These are phyloP conservation scores for Polygonum maritimum DNA, from an alignment of 148 eudicot species.

Conservation along the genomic window DNA sequence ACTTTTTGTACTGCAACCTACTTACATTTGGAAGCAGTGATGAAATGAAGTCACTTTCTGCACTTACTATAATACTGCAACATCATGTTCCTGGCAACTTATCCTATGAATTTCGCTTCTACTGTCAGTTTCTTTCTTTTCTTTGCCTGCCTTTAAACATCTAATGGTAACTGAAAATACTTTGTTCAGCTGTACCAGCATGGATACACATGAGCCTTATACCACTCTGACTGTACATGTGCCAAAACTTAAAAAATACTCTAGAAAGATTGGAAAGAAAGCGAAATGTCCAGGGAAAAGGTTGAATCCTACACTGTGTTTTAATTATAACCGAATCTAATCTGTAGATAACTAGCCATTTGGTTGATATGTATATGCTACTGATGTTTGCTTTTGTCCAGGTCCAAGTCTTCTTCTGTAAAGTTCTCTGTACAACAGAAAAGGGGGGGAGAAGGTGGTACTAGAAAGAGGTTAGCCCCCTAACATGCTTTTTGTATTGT, in stretches of 20 bases:
- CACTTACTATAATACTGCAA: background rate
- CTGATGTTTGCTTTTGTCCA: slow-evolving; percentile 17
- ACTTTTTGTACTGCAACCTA: background rate
- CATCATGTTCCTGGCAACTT: background rate
- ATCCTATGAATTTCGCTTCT: background rate
- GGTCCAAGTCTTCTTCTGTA: slow-evolving; percentile 30
- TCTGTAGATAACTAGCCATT: no score
- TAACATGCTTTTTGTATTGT: background rate
- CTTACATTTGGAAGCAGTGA: background rate
- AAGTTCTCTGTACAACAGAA: slow-evolving; percentile 19
- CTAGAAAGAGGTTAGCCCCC: slow-evolving; percentile 42
- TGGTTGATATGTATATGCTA: no score
- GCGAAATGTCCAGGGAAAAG: background rate
- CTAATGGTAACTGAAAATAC: background rate
- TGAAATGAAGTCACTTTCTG: background rate
- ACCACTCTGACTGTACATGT: background rate
- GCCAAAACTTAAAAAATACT: background rate
- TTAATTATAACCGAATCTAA: background rate
- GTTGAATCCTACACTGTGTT: background rate
- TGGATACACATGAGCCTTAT: background rate
- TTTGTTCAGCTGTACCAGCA: background rate
- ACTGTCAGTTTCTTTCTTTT: background rate
- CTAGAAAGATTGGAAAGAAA: background rate
- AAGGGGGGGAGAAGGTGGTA: slow-evolving; percentile 34
- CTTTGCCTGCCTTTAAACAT: background rate